phyloP scores from a whole-genome alignment of 1,139 yeast species.

The Protomyces lactucae-debilis region DNA sequence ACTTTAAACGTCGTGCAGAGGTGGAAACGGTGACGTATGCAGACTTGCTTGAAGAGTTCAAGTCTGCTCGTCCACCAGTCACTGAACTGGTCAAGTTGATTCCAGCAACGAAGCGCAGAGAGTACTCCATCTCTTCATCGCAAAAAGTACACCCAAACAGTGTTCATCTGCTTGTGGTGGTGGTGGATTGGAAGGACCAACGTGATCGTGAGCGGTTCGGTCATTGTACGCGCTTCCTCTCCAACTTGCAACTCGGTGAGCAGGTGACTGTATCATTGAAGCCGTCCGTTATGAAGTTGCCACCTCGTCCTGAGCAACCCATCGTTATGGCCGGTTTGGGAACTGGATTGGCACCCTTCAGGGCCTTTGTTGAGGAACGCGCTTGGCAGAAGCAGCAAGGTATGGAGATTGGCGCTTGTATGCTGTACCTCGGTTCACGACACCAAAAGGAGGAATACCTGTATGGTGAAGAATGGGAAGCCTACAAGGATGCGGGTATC shows the following conservation, averaged over 20 bases:
- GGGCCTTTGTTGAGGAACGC: constrained; percentile 94
- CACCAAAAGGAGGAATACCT: constrained; percentile 93
- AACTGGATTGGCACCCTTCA: constrained; percentile 97
- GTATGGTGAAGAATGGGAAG: constrained; percentile 97
- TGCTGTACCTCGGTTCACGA: constrained; percentile 87
- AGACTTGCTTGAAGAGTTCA: constrained; percentile 74
- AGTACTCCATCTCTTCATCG: constrained; percentile 97
- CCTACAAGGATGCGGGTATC: constrained; percentile 84
- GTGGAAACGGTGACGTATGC: constrained; percentile 75
- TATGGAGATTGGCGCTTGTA: constrained; percentile 79
- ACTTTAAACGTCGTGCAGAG: constrained; percentile 79
- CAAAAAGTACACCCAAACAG: constrained; percentile 88
- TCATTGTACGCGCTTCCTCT: constrained; percentile 85
- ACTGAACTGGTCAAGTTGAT: constrained; percentile 66
- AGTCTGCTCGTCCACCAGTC: constrained; percentile 76
- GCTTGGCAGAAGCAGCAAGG: constrained; percentile 91
- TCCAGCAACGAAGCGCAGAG: constrained; percentile 91
- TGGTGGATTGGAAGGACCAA: constrained; percentile 91
- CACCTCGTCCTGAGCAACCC: constrained; percentile 59
- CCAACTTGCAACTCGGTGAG: constrained; percentile 72
- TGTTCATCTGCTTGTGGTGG: constrained; percentile 86
- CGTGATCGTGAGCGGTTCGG: constrained; percentile 85
- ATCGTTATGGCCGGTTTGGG: constrained; percentile 97
- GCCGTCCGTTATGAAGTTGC: constrained; percentile 95
- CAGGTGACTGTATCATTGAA: constrained; percentile 91